Evolutionary conservation across 352 stramenopile genomes (phyloP), one percentile per base, ranked within the genome.

Genomic region (Aphanomyces invadans): DNA sequence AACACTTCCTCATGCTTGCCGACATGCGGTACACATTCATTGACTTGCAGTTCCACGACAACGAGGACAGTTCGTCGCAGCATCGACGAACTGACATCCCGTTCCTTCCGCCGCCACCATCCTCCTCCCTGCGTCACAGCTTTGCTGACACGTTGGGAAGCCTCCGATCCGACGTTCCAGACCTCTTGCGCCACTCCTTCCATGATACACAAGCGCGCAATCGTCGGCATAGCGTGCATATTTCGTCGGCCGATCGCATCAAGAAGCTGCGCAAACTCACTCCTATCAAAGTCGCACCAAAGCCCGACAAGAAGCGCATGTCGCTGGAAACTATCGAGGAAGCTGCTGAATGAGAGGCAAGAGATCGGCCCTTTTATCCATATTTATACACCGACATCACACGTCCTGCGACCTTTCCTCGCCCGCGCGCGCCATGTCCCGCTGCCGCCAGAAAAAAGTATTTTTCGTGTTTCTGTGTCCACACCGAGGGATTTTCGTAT

Each of bases 1-100:
- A 95, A 72, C 78, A 91, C 70, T 95, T 95, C 68, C 77, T 95
- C 49, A 88, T 92, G 78, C 81, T 92, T 19, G 88, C 88, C 68
- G 83, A 95, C 62, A 90, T 92, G 83, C 81, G 83, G 42, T 95
- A 92, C 80, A 92, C 83, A 68, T 92, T 89, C 64, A 71, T 92
- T 49, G 88, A 89, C 72, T 79, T 92, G 59, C 36, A 57, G 23
- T 26, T 65, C 12, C 31, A 65, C 26, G 59, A 56, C 11, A 12
- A 36, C 29, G 38, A 33, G 26, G 32, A 57, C 19, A 26, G 26
- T 9, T n/a, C 46, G 12, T 32, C 19, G 4, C 31, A 17, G 42
- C 12, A 23, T 31, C 17, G 19, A 25, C 36, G n/a, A 11, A 12
- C 59, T 12, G 17, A 15, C 2, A 21, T 48, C 44, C 26, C 21